Evolutionary conservation across 305 asterid genomes (phyloP).

Genomic region (Euphrasia arctica): DNA sequence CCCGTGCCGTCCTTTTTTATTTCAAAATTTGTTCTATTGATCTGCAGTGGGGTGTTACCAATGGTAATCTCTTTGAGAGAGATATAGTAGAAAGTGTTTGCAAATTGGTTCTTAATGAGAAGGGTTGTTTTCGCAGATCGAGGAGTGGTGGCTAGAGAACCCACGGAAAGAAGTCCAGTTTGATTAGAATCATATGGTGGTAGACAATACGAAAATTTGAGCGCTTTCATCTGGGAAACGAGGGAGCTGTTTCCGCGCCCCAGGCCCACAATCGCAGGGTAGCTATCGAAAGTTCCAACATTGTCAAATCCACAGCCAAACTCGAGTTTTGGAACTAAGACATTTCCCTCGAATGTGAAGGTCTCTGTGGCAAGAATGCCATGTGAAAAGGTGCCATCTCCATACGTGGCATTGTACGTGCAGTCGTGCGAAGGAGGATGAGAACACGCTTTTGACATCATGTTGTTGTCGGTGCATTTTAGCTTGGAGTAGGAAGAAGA

Average conservation of each 20-base stretch:
- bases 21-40: constrained; percentile 33
- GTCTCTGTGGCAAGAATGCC: constrained; percentile 48
- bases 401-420: constrained; percentile 39
- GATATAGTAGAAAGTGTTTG: constrained; percentile 28
- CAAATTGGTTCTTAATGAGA: constrained; percentile 32
- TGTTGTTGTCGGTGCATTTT: constrained; percentile 27
- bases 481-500: constrained; percentile 40
- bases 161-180: constrained; percentile 46
- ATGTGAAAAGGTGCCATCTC: constrained; percentile 43
- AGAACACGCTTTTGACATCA: too few relatives aligned
- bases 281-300: constrained; percentile 32
- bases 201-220: constrained; percentile 52
- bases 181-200: constrained; percentile 37
- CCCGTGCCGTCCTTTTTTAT: constrained; percentile 42
- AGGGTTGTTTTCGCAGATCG: constrained; percentile 30
- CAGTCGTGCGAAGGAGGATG: constrained; percentile 17
- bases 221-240: constrained; percentile 48
- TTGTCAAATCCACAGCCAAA: constrained; percentile 58
- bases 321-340: constrained; percentile 32
- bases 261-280: constrained; percentile 54
- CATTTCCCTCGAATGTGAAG: constrained; percentile 35
- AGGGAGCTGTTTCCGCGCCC: constrained; percentile 56
- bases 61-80: constrained; percentile 47
- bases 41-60: constrained; percentile 36
- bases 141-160: constrained; percentile 31